Evolutionary conservation across 2,329 filamentous ascomycete species (phyloP).

Genomic region (Xylaria multiplex): DNA sequence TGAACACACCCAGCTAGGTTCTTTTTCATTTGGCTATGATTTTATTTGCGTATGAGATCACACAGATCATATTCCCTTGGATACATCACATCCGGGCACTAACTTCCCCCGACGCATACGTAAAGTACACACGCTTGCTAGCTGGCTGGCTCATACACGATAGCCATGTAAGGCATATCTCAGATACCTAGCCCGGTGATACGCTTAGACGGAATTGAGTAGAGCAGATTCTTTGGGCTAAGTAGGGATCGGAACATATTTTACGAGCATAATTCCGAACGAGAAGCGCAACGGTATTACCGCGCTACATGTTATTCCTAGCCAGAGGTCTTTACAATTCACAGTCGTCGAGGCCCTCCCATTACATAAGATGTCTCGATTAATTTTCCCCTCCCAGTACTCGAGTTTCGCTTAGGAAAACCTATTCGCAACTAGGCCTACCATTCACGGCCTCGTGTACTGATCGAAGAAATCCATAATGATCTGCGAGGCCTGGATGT

Average conservation of each 20-base stretch:
- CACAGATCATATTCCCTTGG: too few relatives aligned
- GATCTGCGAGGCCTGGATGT: conserved; percentile 56
- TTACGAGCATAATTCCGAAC: not conserved
- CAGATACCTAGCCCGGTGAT: too few relatives aligned
- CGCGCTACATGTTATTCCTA: too few relatives aligned
- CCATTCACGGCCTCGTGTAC: conserved; percentile 45
- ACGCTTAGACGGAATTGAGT: too few relatives aligned
- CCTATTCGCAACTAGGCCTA: not conserved
- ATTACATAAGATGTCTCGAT: not conserved
- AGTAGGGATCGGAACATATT: not conserved
- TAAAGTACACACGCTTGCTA: too few relatives aligned
- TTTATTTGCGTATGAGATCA: too few relatives aligned
- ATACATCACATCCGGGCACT: too few relatives aligned
- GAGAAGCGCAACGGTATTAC: not conserved
- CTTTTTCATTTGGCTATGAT: too few relatives aligned
- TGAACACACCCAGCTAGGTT: too few relatives aligned
- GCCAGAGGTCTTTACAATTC: not conserved
- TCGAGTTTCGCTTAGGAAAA: not conserved
- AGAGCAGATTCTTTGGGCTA: not conserved
- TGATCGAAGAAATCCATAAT: conserved; percentile 58
- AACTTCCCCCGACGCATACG: too few relatives aligned
- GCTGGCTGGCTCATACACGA: not conserved
- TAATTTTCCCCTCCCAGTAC: not conserved
- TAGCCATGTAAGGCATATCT: not conserved
- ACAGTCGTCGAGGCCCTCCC: not conserved